These are phyloP conservation scores for Venturia pyrina DNA, from an alignment of 2,329 filamentous ascomycete genomes.

Conservation along the genomic window DNA sequence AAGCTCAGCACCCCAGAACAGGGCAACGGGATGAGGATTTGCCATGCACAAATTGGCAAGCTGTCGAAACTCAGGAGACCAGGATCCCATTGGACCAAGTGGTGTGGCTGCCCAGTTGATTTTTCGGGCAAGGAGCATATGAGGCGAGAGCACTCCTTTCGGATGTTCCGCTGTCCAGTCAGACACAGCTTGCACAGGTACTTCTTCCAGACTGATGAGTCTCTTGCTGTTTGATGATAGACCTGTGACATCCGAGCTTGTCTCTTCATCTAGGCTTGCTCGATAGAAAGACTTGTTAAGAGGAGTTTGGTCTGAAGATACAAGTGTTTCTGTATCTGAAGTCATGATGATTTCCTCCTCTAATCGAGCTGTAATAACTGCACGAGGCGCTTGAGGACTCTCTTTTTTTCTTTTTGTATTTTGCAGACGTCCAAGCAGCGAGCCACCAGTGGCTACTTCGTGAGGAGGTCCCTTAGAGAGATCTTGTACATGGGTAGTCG, in stretches of 20 bases:
- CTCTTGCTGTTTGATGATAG: slow-evolving; percentile 14
- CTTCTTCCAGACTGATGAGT: slow-evolving; percentile 18
- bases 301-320: not conserved
- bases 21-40: slow-evolving; percentile 20
- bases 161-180: slow-evolving; percentile 22
- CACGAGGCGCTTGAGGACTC: not conserved
- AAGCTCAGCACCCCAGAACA: slow-evolving; percentile 27
- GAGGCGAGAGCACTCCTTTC: slow-evolving; percentile 15
- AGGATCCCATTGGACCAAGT: slow-evolving; percentile 32
- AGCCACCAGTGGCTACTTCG: slow-evolving; percentile 6
- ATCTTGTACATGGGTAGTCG: slow-evolving; percentile 12
- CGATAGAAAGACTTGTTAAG: slow-evolving; percentile 13
- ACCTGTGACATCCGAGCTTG: slow-evolving; percentile 17
- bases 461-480: slow-evolving; percentile 10
- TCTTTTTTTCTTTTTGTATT: not conserved
- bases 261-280: slow-evolving; percentile 13
- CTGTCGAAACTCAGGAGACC: slow-evolving; percentile 34
- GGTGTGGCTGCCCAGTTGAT: slow-evolving; percentile 35
- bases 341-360: not conserved
- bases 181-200: slow-evolving; percentile 18
- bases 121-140: slow-evolving; percentile 23
- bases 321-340: slow-evolving; percentile 5
- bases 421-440: not conserved
- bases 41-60: slow-evolving; percentile 35
- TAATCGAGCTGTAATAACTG: not conserved